Conservation (phyloP, 164 flowering plant genomes). For the Macadamia tetraphylla region DNA sequence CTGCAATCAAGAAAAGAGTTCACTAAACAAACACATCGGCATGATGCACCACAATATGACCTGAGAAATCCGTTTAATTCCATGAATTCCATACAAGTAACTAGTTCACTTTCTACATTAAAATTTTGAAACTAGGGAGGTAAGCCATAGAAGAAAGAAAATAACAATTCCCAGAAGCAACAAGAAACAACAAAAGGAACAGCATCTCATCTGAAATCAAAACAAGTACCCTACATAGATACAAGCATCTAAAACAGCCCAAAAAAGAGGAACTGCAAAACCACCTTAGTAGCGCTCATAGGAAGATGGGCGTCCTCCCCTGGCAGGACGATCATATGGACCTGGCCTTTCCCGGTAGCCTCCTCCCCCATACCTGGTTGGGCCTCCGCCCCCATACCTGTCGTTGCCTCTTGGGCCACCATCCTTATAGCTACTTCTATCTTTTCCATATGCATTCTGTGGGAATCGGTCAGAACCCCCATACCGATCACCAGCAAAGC, state of each 20-base stretch:
- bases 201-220: too few species aligned
- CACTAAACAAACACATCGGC: too few species aligned
- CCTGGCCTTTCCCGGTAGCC: slow-evolving; percentile 64
- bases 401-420: slow-evolving; percentile 52
- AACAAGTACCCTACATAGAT: too few species aligned
- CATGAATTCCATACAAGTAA: too few species aligned
- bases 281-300: slow-evolving; percentile 53
- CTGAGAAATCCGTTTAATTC: too few species aligned
- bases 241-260: neutral
- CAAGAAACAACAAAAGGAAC: too few species aligned
- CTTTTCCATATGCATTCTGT: slow-evolving; percentile 64
- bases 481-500: slow-evolving; percentile 48
- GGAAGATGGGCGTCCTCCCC: slow-evolving; percentile 65
- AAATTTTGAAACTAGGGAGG: too few species aligned
- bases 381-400: slow-evolving; percentile 62
- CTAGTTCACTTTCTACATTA: too few species aligned
- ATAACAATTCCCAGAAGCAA: too few species aligned
- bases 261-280: neutral
- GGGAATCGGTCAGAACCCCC: slow-evolving; percentile 49
- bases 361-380: slow-evolving; percentile 58
- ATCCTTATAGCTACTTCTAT: slow-evolving; percentile 63
- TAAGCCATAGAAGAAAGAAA: too few species aligned
- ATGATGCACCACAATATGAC: too few species aligned
- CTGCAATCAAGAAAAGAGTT: too few species aligned
- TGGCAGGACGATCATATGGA: slow-evolving; percentile 79